Evolutionary conservation across 139 green algal genomes (phyloP), one percentile per base, ranked within the genome.

Genomic region (Chlorella sp.): DNA sequence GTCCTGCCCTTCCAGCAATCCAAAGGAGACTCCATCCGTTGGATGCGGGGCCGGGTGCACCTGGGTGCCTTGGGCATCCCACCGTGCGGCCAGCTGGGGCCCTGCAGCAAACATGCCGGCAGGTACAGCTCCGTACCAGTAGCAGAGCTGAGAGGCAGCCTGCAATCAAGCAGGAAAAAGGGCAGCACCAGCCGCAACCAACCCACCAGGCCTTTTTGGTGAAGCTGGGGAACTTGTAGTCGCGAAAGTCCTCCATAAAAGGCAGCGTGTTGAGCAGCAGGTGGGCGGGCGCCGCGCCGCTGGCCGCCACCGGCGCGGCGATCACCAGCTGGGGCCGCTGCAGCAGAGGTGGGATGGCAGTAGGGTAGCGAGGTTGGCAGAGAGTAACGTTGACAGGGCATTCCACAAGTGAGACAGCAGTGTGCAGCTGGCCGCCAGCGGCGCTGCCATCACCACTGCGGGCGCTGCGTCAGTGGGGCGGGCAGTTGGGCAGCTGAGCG

Each of bases 231-330:
- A 88, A 88, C 13, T 32, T 43, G 41, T 85, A 88, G 56, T 54
- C 40, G 14, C 84, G 41, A 3, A 78, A 36, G 70, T 88, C 84
- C 48, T 88, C 84, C 48, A 75, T 64, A 22, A 80, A 88, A 0
- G 84, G 84, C 60, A 88, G 84, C 30, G 3, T 9, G 56, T 88
- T 88, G 30, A 88, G 79, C 56, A 88, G 75, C 54, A 88, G 79
- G 62, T 84, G 76, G 17, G 76, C 36, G 9, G 62, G 74, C 6
- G 58, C 20, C 2, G 44, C 40, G 34, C 34, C 74, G 5, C 41
- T 68, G 58, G 41, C 73, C 22, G 41, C 48, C 58, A 82, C 44
- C 1, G 82, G 82, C 9, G 28, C 20, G 19, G 54, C 82, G 11
- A 75, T 54, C 9, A 34, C 60, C 28, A 86, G 34, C n/a, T 48